Conservation (phyloP, 495 filamentous ascomycete genomes). For the Aspergillus sclerotiicarbonarius region DNA sequence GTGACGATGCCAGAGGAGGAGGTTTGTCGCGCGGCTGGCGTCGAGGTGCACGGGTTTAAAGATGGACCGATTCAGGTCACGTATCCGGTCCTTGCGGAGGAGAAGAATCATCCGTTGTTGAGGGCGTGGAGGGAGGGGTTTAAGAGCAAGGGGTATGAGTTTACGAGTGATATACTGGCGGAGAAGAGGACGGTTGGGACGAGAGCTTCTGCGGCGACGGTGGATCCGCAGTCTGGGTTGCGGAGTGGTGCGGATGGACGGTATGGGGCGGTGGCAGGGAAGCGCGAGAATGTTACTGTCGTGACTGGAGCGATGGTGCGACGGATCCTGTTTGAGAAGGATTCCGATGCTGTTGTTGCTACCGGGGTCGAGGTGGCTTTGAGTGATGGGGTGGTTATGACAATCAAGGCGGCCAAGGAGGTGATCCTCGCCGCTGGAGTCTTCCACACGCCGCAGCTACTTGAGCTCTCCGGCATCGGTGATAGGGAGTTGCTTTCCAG, state of each 20-base stretch:
- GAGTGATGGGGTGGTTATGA: not conserved
- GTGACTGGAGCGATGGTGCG: slow-evolving; percentile 45
- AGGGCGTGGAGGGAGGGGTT: slow-evolving; percentile 30
- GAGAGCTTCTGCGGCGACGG: slow-evolving; percentile 20
- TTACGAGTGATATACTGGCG: slow-evolving; percentile 13
- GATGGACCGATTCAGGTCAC: slow-evolving; percentile 25
- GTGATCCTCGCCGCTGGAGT: slow-evolving; percentile 54
- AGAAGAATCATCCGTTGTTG: slow-evolving; percentile 8
- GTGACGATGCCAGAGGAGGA: not conserved
- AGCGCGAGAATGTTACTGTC: slow-evolving; percentile 44
- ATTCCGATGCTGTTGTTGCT: slow-evolving; percentile 10
- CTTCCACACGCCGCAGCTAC: slow-evolving; percentile 52
- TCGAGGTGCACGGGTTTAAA: not conserved
- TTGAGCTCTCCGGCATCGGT: slow-evolving; percentile 53
- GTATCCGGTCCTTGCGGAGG: slow-evolving; percentile 19
- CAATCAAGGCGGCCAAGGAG: slow-evolving; percentile 31
- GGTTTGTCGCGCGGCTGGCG: not conserved
- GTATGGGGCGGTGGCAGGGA: slow-evolving; percentile 39
- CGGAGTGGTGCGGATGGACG: slow-evolving; percentile 26
- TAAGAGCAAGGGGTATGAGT: slow-evolving; percentile 15
- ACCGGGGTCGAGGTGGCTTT: slow-evolving; percentile 31
- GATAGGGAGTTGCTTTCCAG: slow-evolving; percentile 7
- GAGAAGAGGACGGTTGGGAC: slow-evolving; percentile 15
- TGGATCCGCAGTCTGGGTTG: slow-evolving; percentile 25
- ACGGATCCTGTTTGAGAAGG: slow-evolving; percentile 31